A percentile compares a stretch with the other conserved stretches of the same genome.
Conservation (phyloP, 2,329 filamentous ascomycete genomes). For the Fusarium incarnatum region DNA sequence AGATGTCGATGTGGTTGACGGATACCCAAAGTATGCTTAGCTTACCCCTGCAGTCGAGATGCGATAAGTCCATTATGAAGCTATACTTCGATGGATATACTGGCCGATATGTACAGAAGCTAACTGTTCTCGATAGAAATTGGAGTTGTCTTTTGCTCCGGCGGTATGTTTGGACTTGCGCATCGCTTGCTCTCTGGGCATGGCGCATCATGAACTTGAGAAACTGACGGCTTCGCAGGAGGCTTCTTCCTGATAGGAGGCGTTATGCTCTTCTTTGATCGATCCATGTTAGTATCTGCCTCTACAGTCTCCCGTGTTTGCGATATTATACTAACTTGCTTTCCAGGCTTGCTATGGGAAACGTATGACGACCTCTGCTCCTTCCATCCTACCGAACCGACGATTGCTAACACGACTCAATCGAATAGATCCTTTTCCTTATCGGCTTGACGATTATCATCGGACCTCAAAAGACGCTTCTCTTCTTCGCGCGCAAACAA, state of each 20-base stretch:
- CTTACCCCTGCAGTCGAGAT: conserved; percentile 17
- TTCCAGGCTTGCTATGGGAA: conserved; percentile 93
- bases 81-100: neutral
- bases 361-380: conserved; percentile 66
- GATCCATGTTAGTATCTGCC: conserved; percentile 78
- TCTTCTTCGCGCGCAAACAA: conserved; percentile 94
- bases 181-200: conserved; percentile 18
- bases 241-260: conserved; percentile 95
- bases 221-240: conserved; percentile 64
- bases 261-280: conserved; percentile 97
- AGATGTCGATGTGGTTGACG: conserved; percentile 90
- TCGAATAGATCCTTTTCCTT: conserved; percentile 88
- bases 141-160: conserved; percentile 96
- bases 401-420: conserved; percentile 21
- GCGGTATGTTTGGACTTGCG: conserved; percentile 74
- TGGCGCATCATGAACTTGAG: conserved; percentile 36
- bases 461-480: conserved; percentile 87
- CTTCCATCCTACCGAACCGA: conserved; percentile 24
- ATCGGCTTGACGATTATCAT: conserved; percentile 97
- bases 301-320: conserved; percentile 44
- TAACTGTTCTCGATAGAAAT: conserved; percentile 75
- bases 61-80: conserved; percentile 7
- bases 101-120: conserved; percentile 24
- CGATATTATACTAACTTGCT: conserved; percentile 92
- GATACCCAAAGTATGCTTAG: conserved; percentile 86